Base-by-base conservation (phyloP, 352 stramenopile species). In the Pythium volutum region DNA sequence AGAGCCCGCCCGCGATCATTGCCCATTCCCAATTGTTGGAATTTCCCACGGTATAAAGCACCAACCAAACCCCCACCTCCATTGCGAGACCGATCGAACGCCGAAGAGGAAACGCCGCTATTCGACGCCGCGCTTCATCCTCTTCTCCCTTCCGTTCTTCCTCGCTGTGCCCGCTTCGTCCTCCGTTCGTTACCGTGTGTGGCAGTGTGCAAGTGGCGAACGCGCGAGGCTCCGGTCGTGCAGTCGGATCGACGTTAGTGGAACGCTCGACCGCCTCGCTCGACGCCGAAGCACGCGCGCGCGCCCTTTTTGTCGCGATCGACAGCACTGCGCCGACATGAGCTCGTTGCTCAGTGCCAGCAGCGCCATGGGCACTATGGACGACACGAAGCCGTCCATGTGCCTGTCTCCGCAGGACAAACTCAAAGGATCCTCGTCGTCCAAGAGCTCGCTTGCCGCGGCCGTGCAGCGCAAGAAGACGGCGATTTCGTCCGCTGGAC, bases 391-490 rank as follows among this genome's bases (percentile, higher is more conserved):
- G 71, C 25, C 66, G n/a, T 42, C 66, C 54, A 87, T 84, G 74
- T 87, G 80, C 34, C 53, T 90, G 45, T 90, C 80, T 6, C 80
- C 78, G 15, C 80, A 90, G 39, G 80, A 90, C 43, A 90, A 88
- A 54, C 65, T 85, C 54, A 79, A 81, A 56, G 70, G 62, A 51
- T 68, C 45, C 11, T 33, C 62, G 29, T 22, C 14, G 7, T 15
- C 49, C 49, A 59, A 61, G 15, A 34, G 64, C 23, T 47, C 23
- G 18, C 55, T 73, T 2, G 48, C 31, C 16, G 45, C 45, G 22
- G 45, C 25, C 25, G 62, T 51, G 22, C 74, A 77, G 38, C 76
- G 73, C 52, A 77, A 67, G 53, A 76, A 76, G 34, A 65, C 74
- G 49, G 55, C 42, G 16, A 36, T n/a, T n/a, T n/a, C n/a, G n/a